phyloP scores from a whole-genome alignment of 352 stramenopile genomes.

The Globisporangium irregulare region DNA sequence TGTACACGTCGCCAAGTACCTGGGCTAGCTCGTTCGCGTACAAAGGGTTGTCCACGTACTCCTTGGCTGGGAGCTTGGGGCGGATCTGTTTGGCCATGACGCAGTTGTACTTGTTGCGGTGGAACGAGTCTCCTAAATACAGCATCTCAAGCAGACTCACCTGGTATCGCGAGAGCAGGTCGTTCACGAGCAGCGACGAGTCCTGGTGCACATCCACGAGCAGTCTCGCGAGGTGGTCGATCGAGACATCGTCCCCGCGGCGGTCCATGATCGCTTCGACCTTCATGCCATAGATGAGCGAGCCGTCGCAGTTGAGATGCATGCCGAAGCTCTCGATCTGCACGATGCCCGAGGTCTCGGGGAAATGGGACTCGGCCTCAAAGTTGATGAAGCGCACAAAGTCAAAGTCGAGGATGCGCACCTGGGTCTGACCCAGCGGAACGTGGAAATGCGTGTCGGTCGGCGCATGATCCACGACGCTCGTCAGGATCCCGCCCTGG shows the following conservation, averaged over 20 bases:
- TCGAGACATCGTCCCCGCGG: slow-evolving; percentile 94
- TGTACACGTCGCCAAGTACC: slow-evolving; percentile 92
- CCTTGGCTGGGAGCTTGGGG: slow-evolving; percentile 92
- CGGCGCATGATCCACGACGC: slow-evolving; percentile 85
- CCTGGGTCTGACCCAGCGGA: slow-evolving; percentile 90
- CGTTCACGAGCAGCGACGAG: slow-evolving; percentile 94
- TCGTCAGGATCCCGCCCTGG: slow-evolving; percentile 96
- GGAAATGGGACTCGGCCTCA: slow-evolving; percentile 96
- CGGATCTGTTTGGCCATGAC: slow-evolving; percentile 97
- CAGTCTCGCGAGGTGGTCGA: slow-evolving; percentile 94
- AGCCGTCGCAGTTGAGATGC: slow-evolving; percentile 76
- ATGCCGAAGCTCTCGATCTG: slow-evolving; percentile 97
- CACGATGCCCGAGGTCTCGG: slow-evolving; percentile 92
- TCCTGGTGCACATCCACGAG: slow-evolving; percentile 97
- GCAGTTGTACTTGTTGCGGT: slow-evolving; percentile 97
- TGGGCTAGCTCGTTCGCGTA: slow-evolving; percentile 97
- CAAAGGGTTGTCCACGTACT: slow-evolving; percentile 93
- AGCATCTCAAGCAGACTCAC: slow-evolving; percentile 94
- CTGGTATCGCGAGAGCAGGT: slow-evolving; percentile 95
- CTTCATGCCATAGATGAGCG: slow-evolving; percentile 82
- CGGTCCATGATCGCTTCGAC: slow-evolving; percentile 97
- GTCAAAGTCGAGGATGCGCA: slow-evolving; percentile 97
- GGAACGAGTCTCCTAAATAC: slow-evolving; percentile 93
- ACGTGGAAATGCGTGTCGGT: slow-evolving; percentile 84
- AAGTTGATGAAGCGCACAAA: slow-evolving; percentile 98